Conservation (phyloP, 805 yeast genomes). For the Deakozyma indianensis region DNA sequence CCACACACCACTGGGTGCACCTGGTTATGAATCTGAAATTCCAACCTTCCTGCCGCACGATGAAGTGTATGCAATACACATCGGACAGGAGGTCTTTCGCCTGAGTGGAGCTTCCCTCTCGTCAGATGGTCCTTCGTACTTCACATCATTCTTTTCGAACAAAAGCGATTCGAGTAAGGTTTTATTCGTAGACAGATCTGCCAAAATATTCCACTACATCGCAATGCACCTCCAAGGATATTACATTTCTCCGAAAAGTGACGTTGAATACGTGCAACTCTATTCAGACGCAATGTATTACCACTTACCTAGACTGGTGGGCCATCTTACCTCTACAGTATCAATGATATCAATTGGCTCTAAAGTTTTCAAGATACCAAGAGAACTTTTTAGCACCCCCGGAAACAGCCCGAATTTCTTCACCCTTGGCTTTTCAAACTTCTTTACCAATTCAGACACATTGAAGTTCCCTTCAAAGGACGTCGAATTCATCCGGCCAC, state of each 20-base stretch:
- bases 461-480: conserved; percentile 23
- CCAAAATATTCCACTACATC: conserved; percentile 51
- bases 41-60: conserved; percentile 46
- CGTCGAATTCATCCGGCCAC: conserved; percentile 52
- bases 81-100: conserved; percentile 49
- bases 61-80: conserved; percentile 51
- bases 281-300: conserved; percentile 63
- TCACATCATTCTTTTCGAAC: conserved; percentile 50
- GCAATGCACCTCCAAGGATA: conserved; percentile 62
- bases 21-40: conserved; percentile 5
- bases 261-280: conserved; percentile 44
- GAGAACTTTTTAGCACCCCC: conserved; percentile 33
- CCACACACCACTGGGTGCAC: background rate
- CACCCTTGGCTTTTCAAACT: conserved; percentile 41
- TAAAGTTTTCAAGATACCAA: conserved; percentile 42
- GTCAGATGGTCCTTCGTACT: conserved; percentile 79
- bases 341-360: conserved; percentile 47
- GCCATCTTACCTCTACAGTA: conserved; percentile 37
- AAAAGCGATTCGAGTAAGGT: conserved; percentile 21
- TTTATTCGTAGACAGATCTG: conserved; percentile 61
- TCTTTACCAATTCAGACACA: conserved; percentile 39
- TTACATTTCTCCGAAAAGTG: conserved; percentile 43
- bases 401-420: conserved; percentile 76
- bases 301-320: conserved; percentile 42
- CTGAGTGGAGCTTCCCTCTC: conserved; percentile 74